Conservation (phyloP, 1,139 yeast species). For the Pichia kudriavzevii region DNA sequence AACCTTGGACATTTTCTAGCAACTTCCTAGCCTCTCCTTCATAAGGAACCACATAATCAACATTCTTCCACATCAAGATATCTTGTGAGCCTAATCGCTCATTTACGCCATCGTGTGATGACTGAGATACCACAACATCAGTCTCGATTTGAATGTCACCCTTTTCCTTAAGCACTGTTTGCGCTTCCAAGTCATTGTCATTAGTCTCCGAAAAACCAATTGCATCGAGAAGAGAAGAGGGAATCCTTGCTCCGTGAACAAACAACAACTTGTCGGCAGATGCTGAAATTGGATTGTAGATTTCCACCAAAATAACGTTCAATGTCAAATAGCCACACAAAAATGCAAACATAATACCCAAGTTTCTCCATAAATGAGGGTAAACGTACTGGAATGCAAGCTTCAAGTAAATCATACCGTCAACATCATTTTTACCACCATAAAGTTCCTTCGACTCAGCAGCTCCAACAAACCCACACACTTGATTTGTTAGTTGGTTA, state of each 20-base stretch:
- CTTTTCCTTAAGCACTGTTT: too few species aligned
- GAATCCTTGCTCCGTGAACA: conserved; percentile 16
- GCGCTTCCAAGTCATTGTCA: too few species aligned
- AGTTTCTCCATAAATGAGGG: conserved; percentile 43
- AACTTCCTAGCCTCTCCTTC: conserved; percentile 31
- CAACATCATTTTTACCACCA: conserved; percentile 38
- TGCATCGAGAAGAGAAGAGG: conserved; percentile 8
- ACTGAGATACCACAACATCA: conserved; percentile 9
- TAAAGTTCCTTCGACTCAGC: conserved; percentile 26
- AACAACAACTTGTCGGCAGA: conserved; percentile 21
- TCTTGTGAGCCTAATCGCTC: conserved; percentile 22
- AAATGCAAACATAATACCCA: conserved; percentile 40
- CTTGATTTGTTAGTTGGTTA: conserved; percentile 31
- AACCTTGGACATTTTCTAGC: conserved; percentile 47
- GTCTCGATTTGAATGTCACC: conserved; percentile 31
- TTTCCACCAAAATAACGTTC: conserved; percentile 32
- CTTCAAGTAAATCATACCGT: conserved; percentile 37
- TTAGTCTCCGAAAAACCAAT: conserved; percentile 3
- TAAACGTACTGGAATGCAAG: conserved; percentile 33
- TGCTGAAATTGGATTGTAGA: conserved; percentile 16
- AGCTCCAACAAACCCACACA: conserved; percentile 44
- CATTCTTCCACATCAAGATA: conserved; percentile 42
- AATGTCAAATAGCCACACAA: conserved; percentile 33
- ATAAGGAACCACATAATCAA: conserved; percentile 32
- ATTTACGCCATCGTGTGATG: conserved; percentile 1